A percentile compares a stretch with the other conserved stretches of the same genome.
Evolutionary conservation across 2,329 filamentous ascomycete species (phyloP).

Genomic region (Fusarium sp.): DNA sequence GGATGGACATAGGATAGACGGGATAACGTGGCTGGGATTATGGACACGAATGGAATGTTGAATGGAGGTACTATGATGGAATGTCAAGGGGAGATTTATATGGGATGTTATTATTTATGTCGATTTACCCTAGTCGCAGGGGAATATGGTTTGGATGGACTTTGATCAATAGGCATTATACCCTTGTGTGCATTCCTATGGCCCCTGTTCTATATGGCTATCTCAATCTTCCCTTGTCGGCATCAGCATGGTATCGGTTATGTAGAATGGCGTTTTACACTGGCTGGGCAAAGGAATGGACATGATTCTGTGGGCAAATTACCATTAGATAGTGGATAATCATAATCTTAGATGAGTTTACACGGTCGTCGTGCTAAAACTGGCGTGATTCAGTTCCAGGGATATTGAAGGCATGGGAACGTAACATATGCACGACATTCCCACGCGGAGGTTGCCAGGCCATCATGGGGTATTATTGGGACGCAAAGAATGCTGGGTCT

Average conservation of each 20-base stretch:
- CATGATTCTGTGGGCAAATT: constrained; percentile 17
- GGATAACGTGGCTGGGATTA: constrained; percentile 11
- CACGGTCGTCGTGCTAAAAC: not conserved
- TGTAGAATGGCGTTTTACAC: constrained; percentile 12
- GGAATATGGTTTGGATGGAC: constrained; percentile 28
- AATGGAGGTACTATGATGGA: constrained; percentile 21
- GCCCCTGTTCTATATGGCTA: constrained; percentile 17
- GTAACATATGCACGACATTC: constrained; percentile 17
- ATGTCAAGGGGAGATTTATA: constrained; percentile 20
- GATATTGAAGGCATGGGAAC: not conserved
- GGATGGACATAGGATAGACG: constrained; percentile 35
- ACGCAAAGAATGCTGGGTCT: constrained; percentile 1
- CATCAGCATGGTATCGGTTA: constrained; percentile 10
- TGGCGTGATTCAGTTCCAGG: not conserved
- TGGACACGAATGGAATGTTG: constrained; percentile 34
- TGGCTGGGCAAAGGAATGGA: constrained; percentile 18
- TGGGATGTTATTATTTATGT: constrained; percentile 15
- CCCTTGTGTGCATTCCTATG: constrained; percentile 42
- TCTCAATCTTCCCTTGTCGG: not conserved
- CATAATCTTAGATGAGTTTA: constrained; percentile 27
- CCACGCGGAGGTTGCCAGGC: not conserved
- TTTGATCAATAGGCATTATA: constrained; percentile 46
- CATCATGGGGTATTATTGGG: not conserved
- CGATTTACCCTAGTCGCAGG: constrained; percentile 20
- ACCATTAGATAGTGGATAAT: constrained; percentile 27